Evolutionary conservation across 164 flowering plant genomes (phyloP), one percentile per base, ranked within the genome.

Genomic region (Magnolia sinica): DNA sequence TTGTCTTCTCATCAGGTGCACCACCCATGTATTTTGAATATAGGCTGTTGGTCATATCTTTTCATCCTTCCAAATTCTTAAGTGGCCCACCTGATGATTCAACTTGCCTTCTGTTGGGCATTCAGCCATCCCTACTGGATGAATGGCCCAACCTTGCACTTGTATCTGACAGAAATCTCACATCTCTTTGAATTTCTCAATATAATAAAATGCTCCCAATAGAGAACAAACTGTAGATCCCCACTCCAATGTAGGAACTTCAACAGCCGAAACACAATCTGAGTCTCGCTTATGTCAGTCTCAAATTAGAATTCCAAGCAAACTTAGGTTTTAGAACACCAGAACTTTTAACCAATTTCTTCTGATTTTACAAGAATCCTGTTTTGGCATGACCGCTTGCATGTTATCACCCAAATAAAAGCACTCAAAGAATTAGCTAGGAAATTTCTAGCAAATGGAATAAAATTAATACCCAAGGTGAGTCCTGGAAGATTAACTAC

Each of bases 401-500:
- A 64, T 64, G 24, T 19, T 58, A 19, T 58, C 14, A 19, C 0
- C 14, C 19, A 10, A 4, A 13, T 14, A 64, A 64, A 20, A 8
- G 68, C 68, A 22, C 20, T 14, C 23, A 64, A 8, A 19, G 23
- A 29, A 68, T 31, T 9, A 70, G 58, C 16, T 9, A 70, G 52
- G 18, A 8, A 49, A 14, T 29, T 49, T 70, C 52, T 16, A 29
- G 8, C 9, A 18, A 24, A 29, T 50, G 24, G 24, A 23, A 8
- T 50, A 49, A 22, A 74, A 10, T 13, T 23, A 8, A 77, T 89
- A 95, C 99, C 99, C 78, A 92, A 76, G 63, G 97, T 93, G 69
- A 93, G 83, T 69, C 99, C 99, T 50, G 93, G 97, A 80, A 96
- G 83, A 88, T 84, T 89, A 74, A 86, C 73, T 69, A 82, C 82